Evolutionary conservation across 192 early-diverging fungal species (phyloP), one percentile per base, ranked within the genome.

Genomic region (Rhizoclosmatium sp.): DNA sequence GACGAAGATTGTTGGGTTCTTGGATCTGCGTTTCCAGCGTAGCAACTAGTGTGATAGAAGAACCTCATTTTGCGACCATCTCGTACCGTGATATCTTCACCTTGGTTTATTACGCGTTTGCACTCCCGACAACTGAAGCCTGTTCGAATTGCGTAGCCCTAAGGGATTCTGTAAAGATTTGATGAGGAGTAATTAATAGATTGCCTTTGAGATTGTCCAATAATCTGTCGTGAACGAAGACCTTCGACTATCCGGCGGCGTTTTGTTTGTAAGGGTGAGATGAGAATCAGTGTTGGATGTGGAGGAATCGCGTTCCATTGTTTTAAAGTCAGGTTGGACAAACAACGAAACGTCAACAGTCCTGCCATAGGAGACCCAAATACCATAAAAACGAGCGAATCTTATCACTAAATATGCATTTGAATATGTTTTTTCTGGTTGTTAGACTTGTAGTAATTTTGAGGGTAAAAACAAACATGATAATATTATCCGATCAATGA

Each of bases 21-120:
- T 58, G 86, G 86, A 65, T 87, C 86, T 3, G 82, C 21, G 54
- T 82, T 75, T 1, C 75, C 86, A 45, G 67, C 44, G 62, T 84
- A 87, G 64, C 86, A 87, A 42, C 45, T 54, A 4, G 39, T 19
- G 76, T 87, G 86, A 56, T 87, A 87, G 49, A 86, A 86, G 54
- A 87, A 75, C 21, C 87, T 72, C 77, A 88, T 85, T 78, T 88
- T 88, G 41, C 85, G 81, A 21, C 87, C 83, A 78, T 88, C 85
- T 42, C 84, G 75, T 3, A 83, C 80, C 41, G 54, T 71, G 10
- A 86, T 61, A 9, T 42, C 5, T 64, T 62, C 73, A 47, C 80
- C 78, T 39, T 73, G 47, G 3, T 40, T 46, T 47, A 87, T 87
- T n/a, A 81, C 51, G 45, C 56, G 1, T 47, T 69, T 69, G 73